Evolutionary conservation across 208 protist genomes (phyloP), one percentile per base, ranked within the genome.

Genomic region (Wallacemonas collosoma): DNA sequence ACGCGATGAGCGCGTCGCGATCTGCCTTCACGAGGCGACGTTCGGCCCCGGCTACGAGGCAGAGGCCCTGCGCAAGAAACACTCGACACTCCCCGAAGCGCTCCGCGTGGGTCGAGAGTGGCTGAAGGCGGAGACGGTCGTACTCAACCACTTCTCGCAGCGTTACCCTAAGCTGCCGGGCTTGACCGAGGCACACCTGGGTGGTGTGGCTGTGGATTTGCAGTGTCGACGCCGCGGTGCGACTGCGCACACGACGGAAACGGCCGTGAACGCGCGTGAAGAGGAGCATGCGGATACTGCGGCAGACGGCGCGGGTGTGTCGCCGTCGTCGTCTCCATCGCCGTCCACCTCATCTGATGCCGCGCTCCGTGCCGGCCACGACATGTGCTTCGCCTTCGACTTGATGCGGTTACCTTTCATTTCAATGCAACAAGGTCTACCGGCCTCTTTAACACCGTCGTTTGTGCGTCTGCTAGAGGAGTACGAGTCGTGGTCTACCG

Each of bases 21-120:
- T 98, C 2, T 88, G 95, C 5, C 81, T 98, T 0, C 96, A 98
- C 77, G 96, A 98, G 74, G 94, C 95, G 17, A 98, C 96, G 3
- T 98, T 98, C 63, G 93, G 95, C 26, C 92, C 93, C 40, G 87
- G 86, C 11, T 95, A 87, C 65, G 81, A 88, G 53, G 83, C 71
- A 2, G 90, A 98, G 76, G 96, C 96, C 12, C 45, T 86, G 5
- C 67, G 71, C 11, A 97, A 98, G 80, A 88, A 82, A 47, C 96
- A 98, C 76, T 95, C 81, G 5, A 98, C 96, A 11, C 77, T 95
- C 2, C 74, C 79, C 2, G 93, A 98, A 79, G 96, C 95, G 1
- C 65, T 98, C 12, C 15, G 68, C 41, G 81, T 95, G 53, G 91
- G 80, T 9, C 66, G 58, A 6, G 53, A 75, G 0, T 76, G 68